These are phyloP conservation scores for Somion occarium DNA, from an alignment of 1,284 basidiomycete species.

Conservation along the genomic window DNA sequence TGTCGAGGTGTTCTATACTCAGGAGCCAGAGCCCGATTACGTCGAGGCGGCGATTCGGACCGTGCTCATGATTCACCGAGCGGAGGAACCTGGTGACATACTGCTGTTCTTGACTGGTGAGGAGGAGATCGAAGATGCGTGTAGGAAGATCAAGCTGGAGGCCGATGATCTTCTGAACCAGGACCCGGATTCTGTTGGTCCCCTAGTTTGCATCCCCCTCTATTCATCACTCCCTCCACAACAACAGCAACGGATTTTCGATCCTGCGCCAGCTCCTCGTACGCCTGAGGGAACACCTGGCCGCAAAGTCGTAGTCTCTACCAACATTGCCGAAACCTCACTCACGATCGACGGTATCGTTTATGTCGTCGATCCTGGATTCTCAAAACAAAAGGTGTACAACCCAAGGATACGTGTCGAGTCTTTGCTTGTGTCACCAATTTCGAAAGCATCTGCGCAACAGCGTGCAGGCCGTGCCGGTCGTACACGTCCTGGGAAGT, in stretches of 20 bases:
- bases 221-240: conserved; percentile 92
- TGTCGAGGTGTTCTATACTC: conserved; percentile 95
- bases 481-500: conserved; percentile 93
- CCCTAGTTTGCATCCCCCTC: conserved; percentile 84
- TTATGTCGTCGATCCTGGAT: conserved; percentile 97
- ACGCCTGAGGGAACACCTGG: conserved; percentile 73
- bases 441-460: conserved; percentile 95
- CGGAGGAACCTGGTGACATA: conserved; percentile 92
- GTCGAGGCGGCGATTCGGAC: conserved; percentile 97
- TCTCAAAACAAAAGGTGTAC: conserved; percentile 97
- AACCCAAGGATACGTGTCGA: conserved; percentile 97
- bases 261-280: conserved; percentile 69
- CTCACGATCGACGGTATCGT: conserved; percentile 98
- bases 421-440: conserved; percentile 89
- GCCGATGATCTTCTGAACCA: conserved; percentile 75
- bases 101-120: conserved; percentile 96
- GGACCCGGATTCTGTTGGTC: conserved; percentile 77
- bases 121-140: conserved; percentile 98
- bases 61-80: conserved; percentile 95
- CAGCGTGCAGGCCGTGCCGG: conserved; percentile 97
- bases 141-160: conserved; percentile 89
- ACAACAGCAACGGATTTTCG: conserved; percentile 96
- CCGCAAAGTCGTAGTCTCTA: conserved; percentile 92
- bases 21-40: conserved; percentile 95
- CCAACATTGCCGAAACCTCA: conserved; percentile 98